Percentiles rank a stretch among this genome's conserved stretches.
Evolutionary conservation across 768 basidiomycete species (phyloP).

Genomic region (Leccinellum rugosiceps): DNA sequence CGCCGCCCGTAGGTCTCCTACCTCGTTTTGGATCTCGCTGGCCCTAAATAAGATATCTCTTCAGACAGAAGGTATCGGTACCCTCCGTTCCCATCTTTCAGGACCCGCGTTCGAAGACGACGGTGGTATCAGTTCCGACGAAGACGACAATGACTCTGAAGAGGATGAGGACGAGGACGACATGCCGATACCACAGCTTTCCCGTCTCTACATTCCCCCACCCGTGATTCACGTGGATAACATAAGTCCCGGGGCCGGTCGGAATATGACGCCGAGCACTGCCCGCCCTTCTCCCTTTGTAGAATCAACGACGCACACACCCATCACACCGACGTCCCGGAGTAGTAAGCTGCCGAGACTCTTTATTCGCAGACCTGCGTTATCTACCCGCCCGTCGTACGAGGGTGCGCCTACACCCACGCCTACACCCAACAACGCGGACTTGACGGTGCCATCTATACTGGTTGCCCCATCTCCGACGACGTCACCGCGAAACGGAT

Average conservation of each 20-base stretch:
- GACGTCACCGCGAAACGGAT: constrained; percentile 7
- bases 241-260: constrained; percentile 8
- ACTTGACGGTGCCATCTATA: constrained; percentile 10
- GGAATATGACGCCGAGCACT: constrained; percentile 20
- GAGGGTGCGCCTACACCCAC: constrained; percentile 16
- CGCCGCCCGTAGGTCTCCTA: constrained; percentile 63
- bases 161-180: constrained; percentile 30
- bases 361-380: constrained; percentile 33
- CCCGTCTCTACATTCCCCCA: constrained; percentile 22
- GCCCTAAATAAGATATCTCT: neutral
- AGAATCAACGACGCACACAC: constrained; percentile 22
- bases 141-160: constrained; percentile 35
- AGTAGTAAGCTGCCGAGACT: constrained; percentile 33
- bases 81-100: constrained; percentile 59
- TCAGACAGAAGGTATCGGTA: constrained; percentile 85
- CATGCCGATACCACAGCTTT: constrained; percentile 28
- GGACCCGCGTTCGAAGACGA: constrained; percentile 70
- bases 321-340: constrained; percentile 28
- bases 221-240: constrained; percentile 20
- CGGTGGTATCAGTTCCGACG: constrained; percentile 64
- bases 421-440: neutral
- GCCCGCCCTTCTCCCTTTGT: constrained; percentile 20
- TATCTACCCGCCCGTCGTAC: constrained; percentile 31
- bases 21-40: neutral
- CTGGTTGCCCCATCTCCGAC: constrained; percentile 12